Base-by-base conservation (phyloP, 352 stramenopile genomes). In the Phytophthora ramorum region DNA sequence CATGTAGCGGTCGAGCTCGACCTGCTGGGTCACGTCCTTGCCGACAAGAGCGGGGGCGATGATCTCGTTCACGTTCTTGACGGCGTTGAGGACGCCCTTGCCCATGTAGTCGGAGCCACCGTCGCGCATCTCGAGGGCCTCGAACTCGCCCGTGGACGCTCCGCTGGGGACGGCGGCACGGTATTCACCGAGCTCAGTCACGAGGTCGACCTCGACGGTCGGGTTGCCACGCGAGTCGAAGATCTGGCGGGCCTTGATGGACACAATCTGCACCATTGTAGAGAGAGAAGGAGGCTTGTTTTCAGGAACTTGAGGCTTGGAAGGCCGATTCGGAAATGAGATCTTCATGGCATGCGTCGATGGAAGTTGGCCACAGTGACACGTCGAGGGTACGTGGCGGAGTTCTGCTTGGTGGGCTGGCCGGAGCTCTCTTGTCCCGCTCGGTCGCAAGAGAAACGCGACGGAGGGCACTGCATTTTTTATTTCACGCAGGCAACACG, bases 181-280 rank as follows among this genome's bases (percentile, higher is more conserved):
- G 81, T 98, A 99, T 40, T 95, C 67, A 32, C 97, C 97, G 32
- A 93, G 56, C 64, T 98, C 85, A 7, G 96, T 99, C 38, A 81
- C 91, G 20, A 99, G 81, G 75, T 99, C 97, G 22, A 99, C 97
- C 71, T 99, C 97, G 44, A 99, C 96, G 61, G 97, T 99, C 32
- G 97, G 97, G 83, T 99, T 99, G 69, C 97, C 97, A 78, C 97
- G 93, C 53, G 96, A 99, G 88, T 99, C 97, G 60, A 99, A 97
- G 84, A 99, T 99, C 87, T 99, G 95, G 66, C 97, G 96, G 51
- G 94, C 96, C 65, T 95, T 92, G 63, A 99, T 96, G 47, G 83
- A 83, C 26, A 87, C 49, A 73, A 96, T 95, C 43, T 85, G 82
- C 75, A 94, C 92, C 69, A 75, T 91, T 71, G 50, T 60, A 32